Evolutionary conservation across 1,284 basidiomycete species (phyloP).

Genomic region (Cryptococcus maquisensis): DNA sequence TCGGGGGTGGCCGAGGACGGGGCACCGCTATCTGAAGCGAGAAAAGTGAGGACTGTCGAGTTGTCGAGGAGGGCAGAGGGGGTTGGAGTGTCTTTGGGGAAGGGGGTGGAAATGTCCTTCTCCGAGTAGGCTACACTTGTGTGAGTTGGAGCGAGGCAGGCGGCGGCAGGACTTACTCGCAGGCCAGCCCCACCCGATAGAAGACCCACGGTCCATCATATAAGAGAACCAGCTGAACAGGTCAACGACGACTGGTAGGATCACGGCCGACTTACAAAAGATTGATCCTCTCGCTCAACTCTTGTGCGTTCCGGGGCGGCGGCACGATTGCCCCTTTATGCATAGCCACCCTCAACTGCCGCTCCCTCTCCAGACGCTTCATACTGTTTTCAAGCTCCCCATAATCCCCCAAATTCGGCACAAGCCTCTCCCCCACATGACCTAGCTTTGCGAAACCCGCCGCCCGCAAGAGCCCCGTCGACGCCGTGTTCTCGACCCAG

Average conservation of each 20-base stretch:
- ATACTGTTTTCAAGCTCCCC: neutral
- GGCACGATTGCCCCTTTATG: constrained; percentile 26
- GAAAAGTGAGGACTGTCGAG: constrained; percentile 23
- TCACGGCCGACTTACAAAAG: constrained; percentile 36
- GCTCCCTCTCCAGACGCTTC: constrained; percentile 16
- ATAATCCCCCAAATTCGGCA: neutral
- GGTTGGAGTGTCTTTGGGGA: constrained; percentile 28
- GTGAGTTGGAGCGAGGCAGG: neutral
- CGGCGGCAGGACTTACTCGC: constrained; percentile 12
- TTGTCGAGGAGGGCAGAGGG: constrained; percentile 19
- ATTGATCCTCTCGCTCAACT: constrained; percentile 34
- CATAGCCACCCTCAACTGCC: constrained; percentile 16
- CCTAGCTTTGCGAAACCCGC: constrained; percentile 36
- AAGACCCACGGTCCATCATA: constrained; percentile 17
- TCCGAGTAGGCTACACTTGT: constrained; percentile 19
- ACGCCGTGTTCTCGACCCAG: constrained; percentile 28
- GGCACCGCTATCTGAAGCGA: constrained; percentile 5
- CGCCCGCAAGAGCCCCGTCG: constrained; percentile 23
- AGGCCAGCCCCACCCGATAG: constrained; percentile 25
- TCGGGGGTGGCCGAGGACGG: constrained; percentile 13
- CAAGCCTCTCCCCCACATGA: constrained; percentile 23
- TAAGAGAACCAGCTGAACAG: constrained; percentile 38
- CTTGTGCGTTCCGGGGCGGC: constrained; percentile 15
- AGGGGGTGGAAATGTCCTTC: constrained; percentile 43
- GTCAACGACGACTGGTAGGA: neutral